Conservation (phyloP, 225 moss, liverwort and hornwort genomes). For the Sphagnum contortum region DNA sequence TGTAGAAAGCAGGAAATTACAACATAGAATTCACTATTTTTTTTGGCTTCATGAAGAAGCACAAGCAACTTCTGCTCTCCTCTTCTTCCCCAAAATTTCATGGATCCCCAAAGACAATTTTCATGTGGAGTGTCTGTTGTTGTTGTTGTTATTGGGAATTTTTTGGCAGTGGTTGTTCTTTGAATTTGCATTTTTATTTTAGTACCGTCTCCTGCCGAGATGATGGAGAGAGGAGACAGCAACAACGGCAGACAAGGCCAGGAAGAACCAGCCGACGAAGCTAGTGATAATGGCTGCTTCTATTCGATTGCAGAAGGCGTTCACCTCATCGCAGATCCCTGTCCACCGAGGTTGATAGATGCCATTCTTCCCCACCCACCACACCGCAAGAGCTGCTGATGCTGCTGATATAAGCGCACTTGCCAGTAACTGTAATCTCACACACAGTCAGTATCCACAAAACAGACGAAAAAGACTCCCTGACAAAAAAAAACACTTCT, state of each 20-base stretch:
- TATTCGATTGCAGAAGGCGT: conserved; percentile 45
- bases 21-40: no score
- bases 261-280: conserved; percentile 47
- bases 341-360: conserved; percentile 24
- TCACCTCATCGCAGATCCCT: conserved; percentile 24
- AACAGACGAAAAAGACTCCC: no score
- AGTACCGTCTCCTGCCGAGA: conserved; percentile 11
- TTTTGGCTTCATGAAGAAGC: no score
- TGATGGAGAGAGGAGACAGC: conserved; percentile 33
- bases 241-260: conserved; percentile 18
- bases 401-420: conserved; percentile 38
- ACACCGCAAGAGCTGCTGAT: conserved; percentile 51
- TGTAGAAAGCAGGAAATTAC: no score
- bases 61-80: no score
- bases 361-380: conserved; percentile 42
- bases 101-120: no score
- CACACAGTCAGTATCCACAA: not conserved
- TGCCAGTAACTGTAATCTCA: conserved; percentile 29
- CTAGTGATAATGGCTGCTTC: conserved; percentile 59
- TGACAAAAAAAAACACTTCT: not conserved
- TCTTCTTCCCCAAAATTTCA: no score
- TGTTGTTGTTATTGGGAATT: no score
- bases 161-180: no score
- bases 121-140: no score
- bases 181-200: not conserved